A percentile compares a stretch with the other conserved stretches of the same genome.
Conservation (phyloP, 1,284 basidiomycete genomes). For the Ceratobasidium sp. region DNA sequence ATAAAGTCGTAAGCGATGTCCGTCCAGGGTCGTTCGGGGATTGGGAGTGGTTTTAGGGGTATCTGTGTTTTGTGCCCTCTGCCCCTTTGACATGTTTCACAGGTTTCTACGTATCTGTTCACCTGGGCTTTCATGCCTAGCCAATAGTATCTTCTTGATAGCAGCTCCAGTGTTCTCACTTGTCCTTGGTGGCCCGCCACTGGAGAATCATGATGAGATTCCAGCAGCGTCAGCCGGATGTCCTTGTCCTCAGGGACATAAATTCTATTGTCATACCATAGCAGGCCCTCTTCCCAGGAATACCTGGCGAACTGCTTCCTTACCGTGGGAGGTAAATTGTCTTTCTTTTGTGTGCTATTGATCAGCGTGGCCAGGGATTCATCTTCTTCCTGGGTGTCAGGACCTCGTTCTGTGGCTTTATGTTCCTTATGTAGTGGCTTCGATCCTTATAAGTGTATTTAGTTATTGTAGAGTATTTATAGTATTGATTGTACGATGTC, state of each 20-base stretch:
- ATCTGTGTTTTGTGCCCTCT: background rate
- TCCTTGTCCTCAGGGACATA: too few species aligned
- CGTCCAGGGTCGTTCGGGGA: too few species aligned
- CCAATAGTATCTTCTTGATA: background rate
- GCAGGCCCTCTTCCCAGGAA: too few species aligned
- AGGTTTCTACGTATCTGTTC: background rate
- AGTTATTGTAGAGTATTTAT: too few species aligned
- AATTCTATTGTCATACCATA: too few species aligned
- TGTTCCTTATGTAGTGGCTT: too few species aligned
- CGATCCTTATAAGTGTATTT: too few species aligned
- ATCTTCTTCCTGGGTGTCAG: background rate
- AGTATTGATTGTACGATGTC: too few species aligned
- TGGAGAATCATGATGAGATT: background rate
- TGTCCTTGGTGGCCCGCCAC: slow-evolving; percentile 6
- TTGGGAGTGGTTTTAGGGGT: background rate
- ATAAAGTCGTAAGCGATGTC: too few species aligned
- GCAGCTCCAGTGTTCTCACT: background rate
- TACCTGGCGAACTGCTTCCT: too few species aligned
- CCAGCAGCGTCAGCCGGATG: too few species aligned
- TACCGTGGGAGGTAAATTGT: background rate
- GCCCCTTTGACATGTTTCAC: background rate
- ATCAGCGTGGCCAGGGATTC: background rate
- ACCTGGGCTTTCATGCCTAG: background rate
- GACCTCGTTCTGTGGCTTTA: too few species aligned
- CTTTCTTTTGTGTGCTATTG: background rate